Conservation (phyloP, 2,329 filamentous ascomycete species). For the Nigrospora oryzae region DNA sequence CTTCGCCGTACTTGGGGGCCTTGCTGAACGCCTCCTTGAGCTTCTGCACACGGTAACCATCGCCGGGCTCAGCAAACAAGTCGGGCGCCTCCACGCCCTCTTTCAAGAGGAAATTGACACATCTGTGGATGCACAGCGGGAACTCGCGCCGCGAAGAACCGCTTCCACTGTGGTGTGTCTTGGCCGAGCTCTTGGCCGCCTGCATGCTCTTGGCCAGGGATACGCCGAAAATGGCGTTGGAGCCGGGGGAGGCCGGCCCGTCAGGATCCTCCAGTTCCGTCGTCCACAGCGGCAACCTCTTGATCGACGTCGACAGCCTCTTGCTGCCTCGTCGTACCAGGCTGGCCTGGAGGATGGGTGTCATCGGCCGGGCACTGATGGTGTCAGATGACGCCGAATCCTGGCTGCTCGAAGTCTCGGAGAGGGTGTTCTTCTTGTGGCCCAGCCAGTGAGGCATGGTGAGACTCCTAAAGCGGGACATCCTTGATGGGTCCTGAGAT, state of each 20-base stretch:
- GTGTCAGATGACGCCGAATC: neutral
- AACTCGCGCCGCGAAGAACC: conserved; percentile 28
- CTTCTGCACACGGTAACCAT: conserved; percentile 21
- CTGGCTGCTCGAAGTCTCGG: conserved; percentile 8
- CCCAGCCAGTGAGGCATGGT: conserved; percentile 14
- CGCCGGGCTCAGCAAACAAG: conserved; percentile 27
- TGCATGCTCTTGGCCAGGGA: conserved; percentile 29
- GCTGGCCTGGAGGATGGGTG: conserved; percentile 18
- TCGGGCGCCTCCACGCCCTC: conserved; percentile 23
- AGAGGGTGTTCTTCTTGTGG: conserved; percentile 14
- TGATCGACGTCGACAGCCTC: conserved; percentile 23
- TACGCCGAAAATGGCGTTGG: conserved; percentile 28
- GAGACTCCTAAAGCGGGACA: neutral
- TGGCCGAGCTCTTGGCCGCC: conserved; percentile 27
- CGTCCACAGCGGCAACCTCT: conserved; percentile 21
- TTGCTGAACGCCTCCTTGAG: conserved; percentile 28
- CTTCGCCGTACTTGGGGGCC: conserved; percentile 26
- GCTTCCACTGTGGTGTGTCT: conserved; percentile 26
- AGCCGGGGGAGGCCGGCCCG: conserved; percentile 9
- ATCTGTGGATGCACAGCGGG: conserved; percentile 31
- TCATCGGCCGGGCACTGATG: conserved; percentile 8
- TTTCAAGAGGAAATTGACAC: conserved; percentile 26
- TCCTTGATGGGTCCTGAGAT: neutral
- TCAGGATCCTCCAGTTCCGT: conserved; percentile 15
- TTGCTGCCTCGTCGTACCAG: conserved; percentile 17